phyloP scores from a whole-genome alignment of 306 rosid species.

The Cotoneaster glaucophyllus region DNA sequence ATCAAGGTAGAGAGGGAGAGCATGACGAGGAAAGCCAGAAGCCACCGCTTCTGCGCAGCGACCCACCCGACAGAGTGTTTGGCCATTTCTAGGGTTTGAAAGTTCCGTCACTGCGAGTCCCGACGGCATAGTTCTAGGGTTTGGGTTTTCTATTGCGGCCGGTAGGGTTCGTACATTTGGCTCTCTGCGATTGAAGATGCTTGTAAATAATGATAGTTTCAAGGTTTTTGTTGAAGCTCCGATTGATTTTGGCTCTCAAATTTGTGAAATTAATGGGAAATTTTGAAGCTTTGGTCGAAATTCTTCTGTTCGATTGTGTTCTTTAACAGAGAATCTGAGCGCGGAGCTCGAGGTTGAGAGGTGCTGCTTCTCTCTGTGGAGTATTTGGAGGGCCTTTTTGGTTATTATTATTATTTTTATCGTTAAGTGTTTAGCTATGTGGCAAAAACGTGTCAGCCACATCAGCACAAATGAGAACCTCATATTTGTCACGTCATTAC shows the following conservation, averaged over 20 bases:
- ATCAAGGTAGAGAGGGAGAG: slow-evolving; percentile 30
- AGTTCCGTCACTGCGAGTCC: not conserved
- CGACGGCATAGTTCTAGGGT: slow-evolving; percentile 18
- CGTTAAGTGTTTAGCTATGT: too few species aligned
- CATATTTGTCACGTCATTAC: too few species aligned
- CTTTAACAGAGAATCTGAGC: not conserved
- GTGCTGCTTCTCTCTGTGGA: not conserved
- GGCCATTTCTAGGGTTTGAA: slow-evolving; percentile 16
- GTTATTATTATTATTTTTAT: too few species aligned
- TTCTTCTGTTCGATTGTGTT: not conserved
- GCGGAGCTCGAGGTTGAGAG: not conserved
- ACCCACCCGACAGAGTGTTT: slow-evolving; percentile 32
- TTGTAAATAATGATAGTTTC: not conserved
- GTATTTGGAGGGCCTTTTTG: not conserved
- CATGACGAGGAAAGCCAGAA: slow-evolving; percentile 29
- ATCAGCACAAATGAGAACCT: too few species aligned
- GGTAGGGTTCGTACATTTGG: slow-evolving; percentile 24
- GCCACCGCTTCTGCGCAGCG: slow-evolving; percentile 31
- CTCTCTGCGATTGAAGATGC: not conserved
- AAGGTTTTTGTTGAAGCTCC: not conserved
- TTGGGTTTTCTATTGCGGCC: not conserved
- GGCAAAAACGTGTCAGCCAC: too few species aligned
- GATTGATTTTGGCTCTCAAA: not conserved
- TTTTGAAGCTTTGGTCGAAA: not conserved
- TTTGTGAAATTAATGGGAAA: not conserved